Percentiles rank a stretch among this genome's conserved stretches.
These are phyloP conservation scores for Pseudocercospora ulei DNA, from an alignment of 2,329 filamentous ascomycete species.

Conservation along the genomic window DNA sequence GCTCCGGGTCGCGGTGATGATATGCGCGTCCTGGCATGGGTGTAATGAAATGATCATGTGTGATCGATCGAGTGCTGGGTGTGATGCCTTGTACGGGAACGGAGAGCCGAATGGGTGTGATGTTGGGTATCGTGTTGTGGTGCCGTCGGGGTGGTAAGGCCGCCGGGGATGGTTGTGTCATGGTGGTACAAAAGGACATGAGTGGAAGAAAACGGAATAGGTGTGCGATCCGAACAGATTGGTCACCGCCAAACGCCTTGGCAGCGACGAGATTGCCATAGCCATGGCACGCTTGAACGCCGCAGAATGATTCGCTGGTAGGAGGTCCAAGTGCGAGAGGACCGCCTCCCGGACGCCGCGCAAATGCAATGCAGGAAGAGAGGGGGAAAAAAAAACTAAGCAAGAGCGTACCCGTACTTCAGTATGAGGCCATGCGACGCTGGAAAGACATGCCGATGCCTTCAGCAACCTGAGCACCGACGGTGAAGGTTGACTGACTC, in stretches of 20 bases:
- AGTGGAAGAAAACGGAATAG: constrained; percentile 19
- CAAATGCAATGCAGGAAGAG: constrained; percentile 18
- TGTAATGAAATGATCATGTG: constrained; percentile 10
- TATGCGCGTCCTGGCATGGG: constrained; percentile 16
- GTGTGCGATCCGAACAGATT: constrained; percentile 11
- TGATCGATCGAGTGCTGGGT: constrained; percentile 17
- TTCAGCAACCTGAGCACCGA: constrained; percentile 28
- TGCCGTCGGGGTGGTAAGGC: constrained; percentile 12
- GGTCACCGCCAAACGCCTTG: constrained; percentile 22
- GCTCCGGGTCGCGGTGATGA: constrained; percentile 15
- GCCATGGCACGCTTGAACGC: constrained; percentile 26
- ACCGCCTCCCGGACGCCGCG: constrained; percentile 16
- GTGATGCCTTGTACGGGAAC: constrained; percentile 10
- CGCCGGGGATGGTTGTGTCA: constrained; percentile 13
- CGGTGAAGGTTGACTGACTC: constrained; percentile 29
- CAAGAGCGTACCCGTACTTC: constrained; percentile 15
- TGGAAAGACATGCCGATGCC: constrained; percentile 31
- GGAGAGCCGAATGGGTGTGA: constrained; percentile 14
- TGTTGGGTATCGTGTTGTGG: constrained; percentile 22
- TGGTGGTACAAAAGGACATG: constrained; percentile 22
- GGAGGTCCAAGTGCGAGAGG: constrained; percentile 11
- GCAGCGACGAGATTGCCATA: constrained; percentile 15
- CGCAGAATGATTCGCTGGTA: constrained; percentile 16
- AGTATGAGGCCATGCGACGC: constrained; percentile 35
- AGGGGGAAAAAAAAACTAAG: no score